Base-by-base conservation (phyloP, 2,329 filamentous ascomycete species). In the Davidsoniella neocaledoniae region DNA sequence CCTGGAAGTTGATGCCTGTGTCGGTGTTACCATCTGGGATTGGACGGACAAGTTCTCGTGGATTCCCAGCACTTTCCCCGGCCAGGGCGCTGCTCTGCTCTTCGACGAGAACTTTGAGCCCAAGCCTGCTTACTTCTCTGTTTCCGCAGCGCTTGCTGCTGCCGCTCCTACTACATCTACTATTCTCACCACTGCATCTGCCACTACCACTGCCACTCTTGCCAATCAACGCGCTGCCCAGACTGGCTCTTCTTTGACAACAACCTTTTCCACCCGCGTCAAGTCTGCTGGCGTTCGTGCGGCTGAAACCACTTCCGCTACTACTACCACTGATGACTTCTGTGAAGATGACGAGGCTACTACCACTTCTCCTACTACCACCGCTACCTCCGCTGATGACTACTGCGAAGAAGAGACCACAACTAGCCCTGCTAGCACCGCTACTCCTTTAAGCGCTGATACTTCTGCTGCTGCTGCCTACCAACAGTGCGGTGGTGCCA, bases 121-220 rank as follows among this genome's bases (percentile, higher is more conserved):
- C 52, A 67, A 71, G 54, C 66, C 68, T 0, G 68, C 68, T 2
- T 70, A 66, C 54, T 61, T 58, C 16, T 62, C 61, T 19, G 62
- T 69, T 14, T 61, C 60, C 12, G 59, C 59, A 41, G 54, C 62
- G 8, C 58, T 66, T 7, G 61, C 62, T 26, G 61, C 58, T 1
- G 60, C 58, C 4, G 26, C 36, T 43, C 43, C 49, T 23, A 19
- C 53, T 16, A n/a, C 19, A 5, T 16, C 48, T 9, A 43, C 51
- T n/a, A 33, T 43, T 40, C 14, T 23, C 21, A 38, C 42, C 26
- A 8, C 36, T 40, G 37, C 47, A 25, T 8, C 41, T 8, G 7
- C 39, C 6, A 48, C 48, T 46, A 19, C 26, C 14, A 25, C 25
- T 17, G 10, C 44, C 8, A 44, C n/a, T 38, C 9, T 23, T 36